A percentile compares a stretch with the other conserved stretches of the same genome.
Conservation (phyloP, 208 protist species). For the Trypanosoma avium region DNA sequence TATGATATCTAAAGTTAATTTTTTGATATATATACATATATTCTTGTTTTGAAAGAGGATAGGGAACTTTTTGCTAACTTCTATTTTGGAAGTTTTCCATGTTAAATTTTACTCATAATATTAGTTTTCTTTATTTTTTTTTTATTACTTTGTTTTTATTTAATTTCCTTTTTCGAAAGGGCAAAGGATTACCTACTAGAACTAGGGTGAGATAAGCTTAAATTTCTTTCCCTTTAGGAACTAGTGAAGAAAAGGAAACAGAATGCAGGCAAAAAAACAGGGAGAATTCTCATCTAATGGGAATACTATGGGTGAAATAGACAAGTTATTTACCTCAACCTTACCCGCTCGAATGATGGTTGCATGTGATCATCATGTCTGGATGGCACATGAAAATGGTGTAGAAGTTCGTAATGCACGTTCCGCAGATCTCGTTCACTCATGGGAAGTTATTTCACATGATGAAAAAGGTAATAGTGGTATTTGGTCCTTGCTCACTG, state of each 20-base stretch:
- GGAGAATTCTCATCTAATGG: not conserved
- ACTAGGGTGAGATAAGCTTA: too few species aligned
- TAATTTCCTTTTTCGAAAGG: not conserved
- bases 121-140: too few species aligned
- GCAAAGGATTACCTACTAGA: not conserved
- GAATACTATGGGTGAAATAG: conserved; percentile 41
- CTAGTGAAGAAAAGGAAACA: not conserved
- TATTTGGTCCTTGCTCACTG: conserved; percentile 17
- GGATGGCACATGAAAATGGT: conserved; percentile 57
- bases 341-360: conserved; percentile 51
- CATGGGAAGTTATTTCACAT: conserved; percentile 30
- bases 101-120: too few species aligned
- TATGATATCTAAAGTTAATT: too few species aligned
- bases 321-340: conserved; percentile 49
- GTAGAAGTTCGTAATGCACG: conserved; percentile 68
- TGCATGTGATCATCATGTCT: conserved; percentile 56
- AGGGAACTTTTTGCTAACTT: too few species aligned
- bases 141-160: not conserved
- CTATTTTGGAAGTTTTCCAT: too few species aligned
- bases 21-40: too few species aligned
- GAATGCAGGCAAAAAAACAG: not conserved
- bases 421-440: conserved; percentile 55
- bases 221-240: too few species aligned
- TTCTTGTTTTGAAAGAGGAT: too few species aligned
- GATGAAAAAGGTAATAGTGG: not conserved